These are phyloP conservation scores for Hanseniaspora clermontiae DNA, from an alignment of 805 yeast genomes.

Conservation along the genomic window DNA sequence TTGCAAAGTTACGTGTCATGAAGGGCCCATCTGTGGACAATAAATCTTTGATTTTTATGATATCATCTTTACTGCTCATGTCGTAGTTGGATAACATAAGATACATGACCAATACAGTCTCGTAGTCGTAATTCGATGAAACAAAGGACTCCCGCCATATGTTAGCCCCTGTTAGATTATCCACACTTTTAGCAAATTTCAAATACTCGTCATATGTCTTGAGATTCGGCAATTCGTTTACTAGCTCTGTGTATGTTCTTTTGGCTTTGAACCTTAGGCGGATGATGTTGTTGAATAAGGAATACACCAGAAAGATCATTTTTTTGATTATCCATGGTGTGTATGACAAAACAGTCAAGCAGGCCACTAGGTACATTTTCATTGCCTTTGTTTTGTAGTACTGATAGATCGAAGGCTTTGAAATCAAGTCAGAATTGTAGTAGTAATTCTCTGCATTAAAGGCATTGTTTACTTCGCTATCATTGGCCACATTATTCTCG, in stretches of 20 bases:
- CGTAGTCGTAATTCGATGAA: slow-evolving; percentile 70
- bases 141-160: slow-evolving; percentile 74
- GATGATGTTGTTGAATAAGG: not conserved
- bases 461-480: not conserved
- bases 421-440: not conserved
- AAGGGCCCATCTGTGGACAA: slow-evolving; percentile 56
- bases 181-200: slow-evolving; percentile 37
- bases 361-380: slow-evolving; percentile 1
- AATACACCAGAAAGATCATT: not conserved
- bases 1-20: slow-evolving; percentile 78
- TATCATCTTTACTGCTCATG: slow-evolving; percentile 29
- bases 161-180: slow-evolving; percentile 41
- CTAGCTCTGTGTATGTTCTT: not conserved
- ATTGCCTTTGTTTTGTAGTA: slow-evolving; percentile 10
- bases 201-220: slow-evolving; percentile 63
- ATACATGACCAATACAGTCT: slow-evolving; percentile 63
- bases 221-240: slow-evolving; percentile 39
- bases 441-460: slow-evolving; percentile 1
- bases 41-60: slow-evolving; percentile 46
- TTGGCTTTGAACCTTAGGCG: slow-evolving; percentile 3
- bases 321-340: slow-evolving; percentile 4
- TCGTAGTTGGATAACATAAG: slow-evolving; percentile 49
- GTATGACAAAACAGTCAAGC: slow-evolving; percentile 3
- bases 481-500: not conserved
- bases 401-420: slow-evolving; percentile 1